These are phyloP conservation scores for Lyophyllum shimeji DNA, from an alignment of 768 basidiomycete genomes.

Conservation along the genomic window DNA sequence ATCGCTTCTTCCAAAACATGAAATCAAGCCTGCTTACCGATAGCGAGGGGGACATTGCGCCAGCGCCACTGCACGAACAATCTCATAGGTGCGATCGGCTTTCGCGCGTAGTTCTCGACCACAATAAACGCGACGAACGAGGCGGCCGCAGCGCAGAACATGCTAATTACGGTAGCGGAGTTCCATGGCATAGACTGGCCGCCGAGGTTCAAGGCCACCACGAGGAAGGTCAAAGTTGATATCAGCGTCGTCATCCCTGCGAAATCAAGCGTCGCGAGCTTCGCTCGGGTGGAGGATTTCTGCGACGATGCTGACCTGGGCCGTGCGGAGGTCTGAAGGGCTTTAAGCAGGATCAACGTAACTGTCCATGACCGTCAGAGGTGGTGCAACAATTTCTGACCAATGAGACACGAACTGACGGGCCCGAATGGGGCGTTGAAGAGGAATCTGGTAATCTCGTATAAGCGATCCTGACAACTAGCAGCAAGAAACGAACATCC, in stretches of 20 bases:
- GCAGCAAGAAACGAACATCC: slow-evolving; percentile 21
- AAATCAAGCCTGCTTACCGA: slow-evolving; percentile 11
- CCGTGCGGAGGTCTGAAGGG: slow-evolving; percentile 9
- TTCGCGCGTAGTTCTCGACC: slow-evolving; percentile 19
- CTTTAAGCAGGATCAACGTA: slow-evolving; percentile 18
- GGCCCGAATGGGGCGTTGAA: slow-evolving; percentile 24
- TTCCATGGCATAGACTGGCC: slow-evolving; percentile 25
- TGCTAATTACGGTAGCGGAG: slow-evolving; percentile 23
- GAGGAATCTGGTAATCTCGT: slow-evolving; percentile 17
- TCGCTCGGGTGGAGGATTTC: background rate
- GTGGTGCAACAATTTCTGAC: background rate
- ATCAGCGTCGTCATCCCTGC: slow-evolving; percentile 24
- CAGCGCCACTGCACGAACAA: slow-evolving; percentile 25
- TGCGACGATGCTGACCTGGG: background rate
- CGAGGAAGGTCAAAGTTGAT: slow-evolving; percentile 20
- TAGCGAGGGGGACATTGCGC: slow-evolving; percentile 26
- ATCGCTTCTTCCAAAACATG: background rate
- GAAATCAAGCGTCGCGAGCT: slow-evolving; percentile 15
- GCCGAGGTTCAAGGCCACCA: slow-evolving; percentile 25
- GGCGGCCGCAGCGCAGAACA: slow-evolving; percentile 21
- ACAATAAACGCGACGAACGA: slow-evolving; percentile 20
- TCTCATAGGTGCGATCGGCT: slow-evolving; percentile 21
- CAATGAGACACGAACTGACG: slow-evolving; percentile 16
- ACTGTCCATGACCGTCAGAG: slow-evolving; percentile 9
- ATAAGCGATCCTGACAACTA: background rate